Base-by-base conservation (phyloP, 2,329 filamentous ascomycete species). In the Colletotrichum chlorophyti region DNA sequence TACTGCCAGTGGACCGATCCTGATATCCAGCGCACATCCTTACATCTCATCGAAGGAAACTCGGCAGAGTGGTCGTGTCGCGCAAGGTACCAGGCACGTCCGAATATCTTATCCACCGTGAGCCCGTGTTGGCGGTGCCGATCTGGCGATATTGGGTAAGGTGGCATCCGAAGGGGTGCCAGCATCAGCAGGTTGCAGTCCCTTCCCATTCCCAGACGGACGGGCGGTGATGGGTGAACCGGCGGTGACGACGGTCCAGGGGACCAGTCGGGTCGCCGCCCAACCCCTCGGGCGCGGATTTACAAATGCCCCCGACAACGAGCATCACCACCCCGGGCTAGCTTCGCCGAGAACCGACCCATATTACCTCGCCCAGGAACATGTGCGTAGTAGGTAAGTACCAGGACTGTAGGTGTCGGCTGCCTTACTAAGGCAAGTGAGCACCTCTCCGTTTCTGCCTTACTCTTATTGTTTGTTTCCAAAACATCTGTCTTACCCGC, bases 91-190 rank as follows among this genome's bases (percentile, higher is more conserved):
- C n/a, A n/a, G n/a, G 7, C 21, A 37, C n/a, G 7, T 11, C 15
- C 11, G 15, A 17, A 37, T 11, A 37, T 37, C 15, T 6, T 11
- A 6, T 17, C 17, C 17, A 37, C 15, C 3, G 23, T 23, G 23
- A 38, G 32, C 9, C 34, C 47, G 46, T 31, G 29, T 29, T 42
- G 55, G 26, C 38, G 17, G 42, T 21, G 55, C 50, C 50, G 50
- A 59, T 59, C 55, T 42, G 50, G 55, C 50, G 55, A 42, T 23
- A 31, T 59, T 43, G 42, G 54, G 37, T 32, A 49, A 55, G 55
- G 50, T 59, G 55, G 37, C 43, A 55, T 42, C 55, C 31, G 24
- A 47, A 19, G 15, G 19, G 11, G n/a, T n/a, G n/a, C n/a, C n/a
- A n/a, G n/a, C n/a, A n/a, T 19, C 17, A 24, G 42, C 50, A 59